Conservation (phyloP, 2,329 filamentous ascomycete species). For the Dactylellina sp. region DNA sequence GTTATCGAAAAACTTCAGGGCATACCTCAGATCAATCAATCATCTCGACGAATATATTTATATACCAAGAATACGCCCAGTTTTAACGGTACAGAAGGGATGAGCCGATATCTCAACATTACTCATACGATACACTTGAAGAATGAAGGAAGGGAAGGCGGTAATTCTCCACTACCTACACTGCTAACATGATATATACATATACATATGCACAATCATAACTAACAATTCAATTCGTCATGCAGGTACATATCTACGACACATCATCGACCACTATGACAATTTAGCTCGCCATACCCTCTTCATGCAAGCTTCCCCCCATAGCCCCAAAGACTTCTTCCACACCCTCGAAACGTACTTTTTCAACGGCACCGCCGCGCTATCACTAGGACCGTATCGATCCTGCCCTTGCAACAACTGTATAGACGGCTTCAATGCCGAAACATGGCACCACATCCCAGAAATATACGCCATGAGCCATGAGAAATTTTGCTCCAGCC, state of each 20-base stretch:
- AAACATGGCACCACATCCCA: conserved; percentile 2
- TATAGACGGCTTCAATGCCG: not conserved
- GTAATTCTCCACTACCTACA: too few species aligned
- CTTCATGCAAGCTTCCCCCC: conserved; percentile 14
- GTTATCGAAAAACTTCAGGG: not conserved
- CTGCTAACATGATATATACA: not conserved
- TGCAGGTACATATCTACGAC: conserved; percentile 15
- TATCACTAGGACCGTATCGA: not conserved
- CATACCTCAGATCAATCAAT: not conserved
- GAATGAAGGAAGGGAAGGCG: conserved; percentile 21
- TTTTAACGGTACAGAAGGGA: not conserved
- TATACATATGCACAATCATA: not conserved
- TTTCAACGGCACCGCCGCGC: not conserved
- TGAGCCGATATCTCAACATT: conserved; percentile 1
- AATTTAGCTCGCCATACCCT: conserved; percentile 5
- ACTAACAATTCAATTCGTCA: not conserved
- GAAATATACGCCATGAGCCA: conserved; percentile 20
- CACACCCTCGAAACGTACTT: conserved; percentile 5
- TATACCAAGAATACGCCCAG: not conserved
- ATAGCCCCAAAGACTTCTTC: not conserved
- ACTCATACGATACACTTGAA: not conserved
- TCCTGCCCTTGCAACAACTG: not conserved
- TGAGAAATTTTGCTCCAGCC: not conserved
- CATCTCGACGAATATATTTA: not conserved
- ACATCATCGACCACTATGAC: conserved; percentile 16